A percentile compares a stretch with the other conserved stretches of the same genome.
Conservation (phyloP, 2,329 filamentous ascomycete species). For the Sporothrix euskadiensis region DNA sequence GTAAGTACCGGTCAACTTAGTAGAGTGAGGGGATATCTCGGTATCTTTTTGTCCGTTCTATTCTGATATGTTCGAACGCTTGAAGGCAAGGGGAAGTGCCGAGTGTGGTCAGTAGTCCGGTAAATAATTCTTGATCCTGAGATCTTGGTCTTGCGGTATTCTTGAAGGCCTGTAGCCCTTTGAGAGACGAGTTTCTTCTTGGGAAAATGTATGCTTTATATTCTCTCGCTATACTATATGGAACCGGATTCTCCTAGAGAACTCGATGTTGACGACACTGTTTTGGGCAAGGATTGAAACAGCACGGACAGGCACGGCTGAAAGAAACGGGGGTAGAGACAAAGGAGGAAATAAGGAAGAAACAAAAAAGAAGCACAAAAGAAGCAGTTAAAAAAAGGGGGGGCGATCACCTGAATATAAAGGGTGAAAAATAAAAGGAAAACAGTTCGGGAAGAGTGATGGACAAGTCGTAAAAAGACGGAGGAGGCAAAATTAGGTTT, state of each 20-base stretch:
- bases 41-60: background rate
- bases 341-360: background rate
- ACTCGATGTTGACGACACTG: background rate
- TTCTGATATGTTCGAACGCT: background rate
- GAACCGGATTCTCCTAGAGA: conserved; percentile 12
- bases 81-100: background rate
- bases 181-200: background rate
- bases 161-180: conserved; percentile 17
- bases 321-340: background rate
- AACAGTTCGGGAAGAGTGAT: background rate
- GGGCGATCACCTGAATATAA: background rate
- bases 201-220: conserved; percentile 28
- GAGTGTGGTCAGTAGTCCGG: background rate
- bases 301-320: conserved; percentile 2
- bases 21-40: background rate
- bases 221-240: conserved; percentile 31
- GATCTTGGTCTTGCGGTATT: background rate
- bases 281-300: conserved; percentile 15
- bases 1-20: background rate
- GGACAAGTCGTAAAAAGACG: conserved; percentile 12
- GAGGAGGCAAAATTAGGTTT: conserved; percentile 16
- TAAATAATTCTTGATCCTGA: conserved; percentile 9
- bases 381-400: conserved; percentile 11
- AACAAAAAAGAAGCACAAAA: conserved; percentile 10
- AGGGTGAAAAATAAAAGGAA: background rate